These are phyloP conservation scores for Dunaliella sp. DNA, from an alignment of 139 green algal species.

Conservation along the genomic window DNA sequence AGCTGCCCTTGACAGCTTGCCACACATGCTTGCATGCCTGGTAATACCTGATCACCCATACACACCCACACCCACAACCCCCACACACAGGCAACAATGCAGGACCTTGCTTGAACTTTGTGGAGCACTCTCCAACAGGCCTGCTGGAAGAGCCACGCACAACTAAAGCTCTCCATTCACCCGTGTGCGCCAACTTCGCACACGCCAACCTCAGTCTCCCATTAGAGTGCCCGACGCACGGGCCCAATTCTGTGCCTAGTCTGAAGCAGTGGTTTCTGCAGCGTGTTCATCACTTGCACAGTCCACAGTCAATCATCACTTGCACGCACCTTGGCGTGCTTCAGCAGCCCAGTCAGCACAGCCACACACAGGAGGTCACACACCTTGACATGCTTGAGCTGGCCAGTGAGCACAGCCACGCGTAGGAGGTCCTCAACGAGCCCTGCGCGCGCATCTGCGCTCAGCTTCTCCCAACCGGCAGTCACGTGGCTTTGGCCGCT, in stretches of 20 bases:
- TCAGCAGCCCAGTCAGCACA: constrained; percentile 9
- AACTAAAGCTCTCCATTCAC: no score
- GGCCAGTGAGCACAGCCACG: constrained; percentile 10
- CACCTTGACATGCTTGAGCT: constrained; percentile 16
- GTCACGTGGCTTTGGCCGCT: not conserved
- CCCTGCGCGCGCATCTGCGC: not conserved
- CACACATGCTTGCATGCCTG: no score
- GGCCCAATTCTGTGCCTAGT: not conserved
- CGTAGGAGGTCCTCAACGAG: constrained; percentile 11
- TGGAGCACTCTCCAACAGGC: no score
- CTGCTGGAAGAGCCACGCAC: no score
- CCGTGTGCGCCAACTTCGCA: no score
- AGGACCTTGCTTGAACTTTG: no score
- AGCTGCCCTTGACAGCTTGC: no score
- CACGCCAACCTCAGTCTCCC: not conserved
- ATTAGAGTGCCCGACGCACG: not conserved
- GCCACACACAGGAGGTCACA: constrained; percentile 2
- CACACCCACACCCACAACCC: no score
- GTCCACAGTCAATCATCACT: not conserved
- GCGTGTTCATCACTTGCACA: not conserved
- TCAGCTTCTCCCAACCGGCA: not conserved
- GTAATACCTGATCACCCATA: no score
- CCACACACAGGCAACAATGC: no score
- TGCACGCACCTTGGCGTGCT: not conserved
- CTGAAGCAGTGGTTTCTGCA: not conserved